Conservation (phyloP, 2,329 filamentous ascomycete species). For the Neopestalotiopsis rosae region DNA sequence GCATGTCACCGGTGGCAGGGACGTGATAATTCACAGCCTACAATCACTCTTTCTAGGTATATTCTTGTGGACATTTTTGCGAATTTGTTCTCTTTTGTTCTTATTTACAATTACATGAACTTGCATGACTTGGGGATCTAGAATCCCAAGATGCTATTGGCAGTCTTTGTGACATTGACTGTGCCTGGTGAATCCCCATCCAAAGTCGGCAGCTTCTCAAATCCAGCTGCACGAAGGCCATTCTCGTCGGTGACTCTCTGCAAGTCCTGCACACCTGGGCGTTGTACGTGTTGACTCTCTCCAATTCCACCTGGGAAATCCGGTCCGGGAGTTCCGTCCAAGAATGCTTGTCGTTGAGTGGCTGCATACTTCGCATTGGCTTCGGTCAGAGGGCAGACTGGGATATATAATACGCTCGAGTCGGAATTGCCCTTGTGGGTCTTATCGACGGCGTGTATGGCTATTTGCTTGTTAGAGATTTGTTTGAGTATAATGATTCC, state of each 20-base stretch:
- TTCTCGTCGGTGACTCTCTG: constrained; percentile 35
- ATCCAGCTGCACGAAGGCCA: constrained; percentile 50
- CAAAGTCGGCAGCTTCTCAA: constrained; percentile 42
- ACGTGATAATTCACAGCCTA: no score
- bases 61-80: no score
- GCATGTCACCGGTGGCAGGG: no score
- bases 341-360: constrained; percentile 74
- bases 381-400: constrained; percentile 80
- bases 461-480: constrained; percentile 29
- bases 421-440: constrained; percentile 74
- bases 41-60: no score
- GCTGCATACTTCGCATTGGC: constrained; percentile 74
- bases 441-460: constrained; percentile 83
- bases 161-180: constrained; percentile 40
- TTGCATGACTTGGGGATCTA: background rate
- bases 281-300: constrained; percentile 59
- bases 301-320: constrained; percentile 77
- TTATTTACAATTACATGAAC: no score
- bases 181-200: constrained; percentile 40
- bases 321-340: constrained; percentile 68
- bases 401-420: constrained; percentile 88
- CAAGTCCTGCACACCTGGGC: constrained; percentile 48
- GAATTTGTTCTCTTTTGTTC: no score
- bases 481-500: no score
- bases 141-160: constrained; percentile 53